These are phyloP conservation scores for Penicillium corylophilum DNA, from an alignment of 2,329 filamentous ascomycete genomes.

Conservation along the genomic window DNA sequence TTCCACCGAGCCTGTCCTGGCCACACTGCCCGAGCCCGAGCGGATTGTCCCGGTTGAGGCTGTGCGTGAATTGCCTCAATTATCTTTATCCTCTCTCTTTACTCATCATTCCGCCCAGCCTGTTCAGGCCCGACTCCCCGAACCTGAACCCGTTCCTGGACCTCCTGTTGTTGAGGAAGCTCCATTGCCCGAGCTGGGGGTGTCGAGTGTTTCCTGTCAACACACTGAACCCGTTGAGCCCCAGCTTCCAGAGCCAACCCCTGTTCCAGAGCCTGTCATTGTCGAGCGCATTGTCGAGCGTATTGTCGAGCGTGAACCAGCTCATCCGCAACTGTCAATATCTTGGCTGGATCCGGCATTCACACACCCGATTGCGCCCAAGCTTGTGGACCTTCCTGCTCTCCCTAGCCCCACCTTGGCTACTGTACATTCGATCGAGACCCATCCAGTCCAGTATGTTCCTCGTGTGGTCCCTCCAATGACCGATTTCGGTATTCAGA, in stretches of 20 bases:
- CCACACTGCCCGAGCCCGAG: slow-evolving; percentile 23
- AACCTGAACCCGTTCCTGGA: slow-evolving; percentile 12
- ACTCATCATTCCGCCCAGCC: slow-evolving; percentile 24
- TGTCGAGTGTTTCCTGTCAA: slow-evolving; percentile 38
- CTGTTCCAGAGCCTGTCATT: slow-evolving; percentile 17
- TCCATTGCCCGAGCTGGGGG: slow-evolving; percentile 21
- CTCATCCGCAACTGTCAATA: slow-evolving; percentile 26
- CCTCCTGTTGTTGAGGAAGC: slow-evolving; percentile 13
- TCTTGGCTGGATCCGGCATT: slow-evolving; percentile 28
- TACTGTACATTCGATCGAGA: slow-evolving; percentile 46
- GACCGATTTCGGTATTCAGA: slow-evolving; percentile 24
- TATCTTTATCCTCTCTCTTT: slow-evolving; percentile 23
- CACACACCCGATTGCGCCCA: slow-evolving; percentile 35
- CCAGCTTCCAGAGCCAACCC: slow-evolving; percentile 14
- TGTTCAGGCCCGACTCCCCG: slow-evolving; percentile 20
- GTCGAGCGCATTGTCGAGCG: too few relatives aligned
- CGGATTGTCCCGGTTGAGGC: slow-evolving; percentile 16
- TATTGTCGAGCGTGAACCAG: slow-evolving; percentile 15
- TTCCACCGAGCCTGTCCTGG: slow-evolving; percentile 21
- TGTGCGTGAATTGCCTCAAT: slow-evolving; percentile 13
- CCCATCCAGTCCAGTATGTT: slow-evolving; percentile 43
- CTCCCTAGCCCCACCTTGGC: slow-evolving; percentile 39
- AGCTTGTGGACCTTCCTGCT: slow-evolving; percentile 18
- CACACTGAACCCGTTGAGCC: slow-evolving; percentile 27
- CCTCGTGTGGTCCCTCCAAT: slow-evolving; percentile 27